These are phyloP conservation scores for Plasmodium knowlesi DNA, from an alignment of 169 alveolate species.

Conservation along the genomic window DNA sequence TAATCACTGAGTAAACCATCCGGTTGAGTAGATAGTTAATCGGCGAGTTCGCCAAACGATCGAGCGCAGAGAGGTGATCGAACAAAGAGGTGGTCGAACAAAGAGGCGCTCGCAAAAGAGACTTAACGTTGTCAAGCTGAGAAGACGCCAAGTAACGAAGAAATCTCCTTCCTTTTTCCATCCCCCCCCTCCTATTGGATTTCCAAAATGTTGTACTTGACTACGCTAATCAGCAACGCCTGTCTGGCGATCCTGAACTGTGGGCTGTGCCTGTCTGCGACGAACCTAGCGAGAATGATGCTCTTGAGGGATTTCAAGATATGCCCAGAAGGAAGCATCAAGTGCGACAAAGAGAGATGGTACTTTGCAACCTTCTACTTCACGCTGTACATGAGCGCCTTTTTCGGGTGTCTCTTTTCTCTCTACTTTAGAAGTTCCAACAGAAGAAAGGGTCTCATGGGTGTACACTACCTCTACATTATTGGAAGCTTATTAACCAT, in stretches of 20 bases:
- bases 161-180: too few species aligned
- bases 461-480: slow-evolving; percentile 23
- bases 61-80: not conserved
- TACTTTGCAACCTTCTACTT: slow-evolving; percentile 31
- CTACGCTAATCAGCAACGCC: slow-evolving; percentile 38
- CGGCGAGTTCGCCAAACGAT: not conserved
- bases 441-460: slow-evolving; percentile 34
- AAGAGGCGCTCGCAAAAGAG: not conserved
- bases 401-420: slow-evolving; percentile 49
- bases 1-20: not conserved
- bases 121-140: not conserved
- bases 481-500: slow-evolving; percentile 46
- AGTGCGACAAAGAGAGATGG: slow-evolving; percentile 49
- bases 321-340: slow-evolving; percentile 31
- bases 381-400: slow-evolving; percentile 43
- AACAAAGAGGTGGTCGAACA: not conserved
- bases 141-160: not conserved
- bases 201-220: slow-evolving; percentile 33
- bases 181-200: not conserved
- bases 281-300: slow-evolving; percentile 52
- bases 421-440: slow-evolving; percentile 19
- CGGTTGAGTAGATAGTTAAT: too few species aligned
- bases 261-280: slow-evolving; percentile 29
- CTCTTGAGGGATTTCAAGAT: slow-evolving; percentile 2
- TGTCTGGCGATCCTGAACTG: slow-evolving; percentile 49